Percentiles rank a stretch among this genome's conserved stretches.
phyloP scores from a whole-genome alignment of 2,329 filamentous ascomycete species.

The Aspergillus phoenicis region DNA sequence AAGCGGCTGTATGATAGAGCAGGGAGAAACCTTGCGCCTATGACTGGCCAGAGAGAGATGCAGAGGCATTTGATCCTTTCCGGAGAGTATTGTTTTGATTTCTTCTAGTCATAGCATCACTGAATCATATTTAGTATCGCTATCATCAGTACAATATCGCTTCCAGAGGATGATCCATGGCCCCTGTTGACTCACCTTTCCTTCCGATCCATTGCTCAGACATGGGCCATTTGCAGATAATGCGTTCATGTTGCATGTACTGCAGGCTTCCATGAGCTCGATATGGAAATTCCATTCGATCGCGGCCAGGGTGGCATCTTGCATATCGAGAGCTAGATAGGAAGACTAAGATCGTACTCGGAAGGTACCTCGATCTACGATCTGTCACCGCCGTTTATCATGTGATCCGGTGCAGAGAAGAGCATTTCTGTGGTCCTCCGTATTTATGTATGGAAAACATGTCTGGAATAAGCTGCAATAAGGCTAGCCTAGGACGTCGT shows the following conservation, averaged over 20 bases:
- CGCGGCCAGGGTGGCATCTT: background rate
- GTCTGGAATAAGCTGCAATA: background rate
- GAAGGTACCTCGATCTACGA: background rate
- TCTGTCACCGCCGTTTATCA: conserved; percentile 9
- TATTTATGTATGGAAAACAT: background rate
- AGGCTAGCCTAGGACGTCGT: background rate
- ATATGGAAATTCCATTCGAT: background rate
- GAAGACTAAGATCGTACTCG: background rate
- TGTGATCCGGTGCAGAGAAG: background rate
- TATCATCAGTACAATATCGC: background rate
- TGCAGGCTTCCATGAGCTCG: background rate
- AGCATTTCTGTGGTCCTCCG: no score
- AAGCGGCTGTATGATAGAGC: background rate
- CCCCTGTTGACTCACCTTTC: background rate
- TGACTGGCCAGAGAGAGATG: background rate
- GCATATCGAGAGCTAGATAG: background rate
- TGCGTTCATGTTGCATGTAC: background rate
- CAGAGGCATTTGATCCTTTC: background rate
- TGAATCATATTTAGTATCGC: background rate
- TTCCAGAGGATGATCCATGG: background rate
- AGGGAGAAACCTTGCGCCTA: background rate
- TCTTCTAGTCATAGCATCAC: background rate
- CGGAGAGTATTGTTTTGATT: background rate
- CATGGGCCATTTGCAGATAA: background rate
- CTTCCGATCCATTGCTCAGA: background rate